These are phyloP conservation scores for Didymella pinodella DNA, from an alignment of 2,329 filamentous ascomycete genomes.

Conservation along the genomic window DNA sequence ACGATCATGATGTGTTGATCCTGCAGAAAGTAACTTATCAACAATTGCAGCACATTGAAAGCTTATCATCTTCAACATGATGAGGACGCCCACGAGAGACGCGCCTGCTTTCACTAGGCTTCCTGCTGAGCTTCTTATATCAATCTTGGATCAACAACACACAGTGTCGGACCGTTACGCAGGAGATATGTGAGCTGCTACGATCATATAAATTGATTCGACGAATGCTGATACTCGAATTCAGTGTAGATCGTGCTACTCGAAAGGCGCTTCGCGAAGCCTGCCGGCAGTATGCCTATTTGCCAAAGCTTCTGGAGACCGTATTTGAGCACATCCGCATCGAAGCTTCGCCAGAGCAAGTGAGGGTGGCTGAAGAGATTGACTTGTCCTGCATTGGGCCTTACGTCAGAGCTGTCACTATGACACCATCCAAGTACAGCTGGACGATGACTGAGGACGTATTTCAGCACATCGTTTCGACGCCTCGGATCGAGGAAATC, in stretches of 20 bases:
- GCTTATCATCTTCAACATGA: neutral
- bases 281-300: neutral
- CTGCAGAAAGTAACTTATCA: too few species aligned
- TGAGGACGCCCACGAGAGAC: neutral
- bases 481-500: neutral
- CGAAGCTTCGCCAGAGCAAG: neutral
- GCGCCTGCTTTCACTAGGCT: slow-evolving; percentile 1
- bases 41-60: too few species aligned
- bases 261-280: slow-evolving; percentile 1
- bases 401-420: neutral
- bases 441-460: slow-evolving; percentile 1
- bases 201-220: neutral
- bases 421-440: neutral
- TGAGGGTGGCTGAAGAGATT: neutral
- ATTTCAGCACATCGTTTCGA: neutral
- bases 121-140: neutral
- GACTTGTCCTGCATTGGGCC: neutral
- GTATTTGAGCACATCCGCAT: neutral
- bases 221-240: neutral
- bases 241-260: neutral
- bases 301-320: neutral
- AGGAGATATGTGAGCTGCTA: neutral
- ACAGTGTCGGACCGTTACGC: neutral
- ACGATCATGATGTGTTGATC: neutral
- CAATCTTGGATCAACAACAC: neutral